Conservation (phyloP, 2,329 filamentous ascomycete species). For the Orbilia blumenaviensis region DNA sequence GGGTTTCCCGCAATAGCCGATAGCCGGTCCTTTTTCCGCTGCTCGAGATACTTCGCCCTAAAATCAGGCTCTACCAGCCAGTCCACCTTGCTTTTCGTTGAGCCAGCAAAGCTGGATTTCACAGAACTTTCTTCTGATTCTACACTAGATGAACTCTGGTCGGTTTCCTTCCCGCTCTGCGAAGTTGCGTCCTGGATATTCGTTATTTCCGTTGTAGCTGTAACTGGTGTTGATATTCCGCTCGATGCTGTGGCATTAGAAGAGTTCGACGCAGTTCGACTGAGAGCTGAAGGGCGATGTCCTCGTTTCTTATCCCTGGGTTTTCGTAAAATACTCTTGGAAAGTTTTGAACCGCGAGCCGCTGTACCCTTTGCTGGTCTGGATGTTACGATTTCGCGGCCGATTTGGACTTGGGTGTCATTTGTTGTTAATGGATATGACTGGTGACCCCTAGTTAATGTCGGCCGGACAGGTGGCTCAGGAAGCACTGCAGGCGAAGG, state of each 20-base stretch:
- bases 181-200: constrained; percentile 38
- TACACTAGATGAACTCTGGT: constrained; percentile 32
- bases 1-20: constrained; percentile 47
- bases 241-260: constrained; percentile 45
- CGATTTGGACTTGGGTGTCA: constrained; percentile 41
- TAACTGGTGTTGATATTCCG: constrained; percentile 45
- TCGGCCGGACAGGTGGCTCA: constrained; percentile 27
- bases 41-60: constrained; percentile 56
- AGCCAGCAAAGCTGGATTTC: constrained; percentile 35
- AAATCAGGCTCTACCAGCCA: constrained; percentile 58
- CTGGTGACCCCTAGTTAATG: constrained; percentile 40
- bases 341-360: constrained; percentile 11
- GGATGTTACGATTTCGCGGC: constrained; percentile 29
- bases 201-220: constrained; percentile 39
- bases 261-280: constrained; percentile 44
- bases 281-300: constrained; percentile 12
- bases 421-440: constrained; percentile 46
- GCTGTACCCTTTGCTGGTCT: constrained; percentile 2
- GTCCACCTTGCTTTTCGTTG: constrained; percentile 50
- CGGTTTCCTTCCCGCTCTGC: constrained; percentile 36
- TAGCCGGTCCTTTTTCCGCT: constrained; percentile 53
- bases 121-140: constrained; percentile 23
- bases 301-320: constrained; percentile 28
- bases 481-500: constrained; percentile 40
- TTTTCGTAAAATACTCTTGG: constrained; percentile 33